phyloP scores from a whole-genome alignment of 306 rosid species.

The Quercus bicolor region DNA sequence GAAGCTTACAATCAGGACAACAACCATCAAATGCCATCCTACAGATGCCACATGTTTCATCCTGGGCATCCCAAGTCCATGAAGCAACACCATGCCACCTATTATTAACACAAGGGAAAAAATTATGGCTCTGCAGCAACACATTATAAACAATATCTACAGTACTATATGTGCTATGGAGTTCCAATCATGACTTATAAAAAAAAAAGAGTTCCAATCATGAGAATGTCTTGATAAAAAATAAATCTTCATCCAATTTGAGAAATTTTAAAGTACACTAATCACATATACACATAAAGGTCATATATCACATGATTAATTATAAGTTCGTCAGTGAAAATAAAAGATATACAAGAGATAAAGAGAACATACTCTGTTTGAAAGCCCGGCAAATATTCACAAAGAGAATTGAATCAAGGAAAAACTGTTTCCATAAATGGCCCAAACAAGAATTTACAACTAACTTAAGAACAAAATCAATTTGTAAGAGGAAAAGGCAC shows the following conservation, averaged over 20 bases:
- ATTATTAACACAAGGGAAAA: constrained; percentile 22
- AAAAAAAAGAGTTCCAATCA: background rate
- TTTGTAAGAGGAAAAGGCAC: background rate
- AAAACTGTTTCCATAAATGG: constrained; percentile 26
- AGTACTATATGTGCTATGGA: background rate
- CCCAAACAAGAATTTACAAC: background rate
- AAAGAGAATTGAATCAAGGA: constrained; percentile 40
- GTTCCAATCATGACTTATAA: background rate
- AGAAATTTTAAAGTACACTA: background rate
- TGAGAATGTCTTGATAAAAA: background rate
- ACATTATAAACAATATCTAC: background rate
- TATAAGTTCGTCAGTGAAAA: background rate
- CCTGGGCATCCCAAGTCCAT: constrained; percentile 97
- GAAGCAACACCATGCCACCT: constrained; percentile 95
- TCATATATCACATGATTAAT: background rate
- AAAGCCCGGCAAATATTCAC: constrained; percentile 19
- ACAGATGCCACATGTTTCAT: constrained; percentile 91
- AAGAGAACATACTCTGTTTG: constrained; percentile 51
- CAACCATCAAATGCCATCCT: constrained; percentile 98
- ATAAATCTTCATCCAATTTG: background rate
- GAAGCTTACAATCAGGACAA: constrained; percentile 93
- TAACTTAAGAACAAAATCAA: no score
- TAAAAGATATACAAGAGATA: constrained; percentile 10
- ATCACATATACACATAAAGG: background rate
- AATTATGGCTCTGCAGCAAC: background rate